Conservation (phyloP, 2,329 filamentous ascomycete species). For the Harringtonia lauricola region DNA sequence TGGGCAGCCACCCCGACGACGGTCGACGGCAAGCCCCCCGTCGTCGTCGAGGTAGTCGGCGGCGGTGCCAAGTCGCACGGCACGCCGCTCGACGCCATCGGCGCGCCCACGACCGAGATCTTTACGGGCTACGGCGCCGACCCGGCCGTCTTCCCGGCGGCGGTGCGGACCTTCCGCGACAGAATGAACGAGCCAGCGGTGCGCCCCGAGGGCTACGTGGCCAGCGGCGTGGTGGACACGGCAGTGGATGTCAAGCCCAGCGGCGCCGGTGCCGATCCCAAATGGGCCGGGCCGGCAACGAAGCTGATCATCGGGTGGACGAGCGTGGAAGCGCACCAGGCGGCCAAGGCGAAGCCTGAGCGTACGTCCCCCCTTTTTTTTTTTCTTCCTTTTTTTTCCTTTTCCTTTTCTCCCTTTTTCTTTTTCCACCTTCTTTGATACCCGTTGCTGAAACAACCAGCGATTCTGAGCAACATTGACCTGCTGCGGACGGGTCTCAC, state of each 20-base stretch:
- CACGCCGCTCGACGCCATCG: neutral
- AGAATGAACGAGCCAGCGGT: slow-evolving; percentile 3
- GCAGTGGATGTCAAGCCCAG: neutral
- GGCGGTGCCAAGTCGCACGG: neutral
- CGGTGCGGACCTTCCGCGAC: slow-evolving; percentile 9
- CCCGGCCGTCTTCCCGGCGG: slow-evolving; percentile 9
- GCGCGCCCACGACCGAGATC: slow-evolving; percentile 14
- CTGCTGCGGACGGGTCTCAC: slow-evolving; percentile 1
- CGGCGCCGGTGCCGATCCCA: neutral
- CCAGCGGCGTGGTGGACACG: slow-evolving; percentile 4
- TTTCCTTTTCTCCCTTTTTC: neutral
- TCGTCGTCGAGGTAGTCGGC: neutral
- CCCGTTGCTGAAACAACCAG: neutral
- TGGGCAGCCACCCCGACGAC: neutral
- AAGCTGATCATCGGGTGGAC: slow-evolving; percentile 15
- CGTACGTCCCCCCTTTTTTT: slow-evolving; percentile 1
- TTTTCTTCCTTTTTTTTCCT: neutral
- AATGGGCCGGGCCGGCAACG: slow-evolving; percentile 6
- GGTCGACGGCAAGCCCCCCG: neutral
- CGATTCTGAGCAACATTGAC: slow-evolving; percentile 3
- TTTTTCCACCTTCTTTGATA: neutral
- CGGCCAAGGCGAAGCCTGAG: slow-evolving; percentile 10
- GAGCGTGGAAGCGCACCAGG: slow-evolving; percentile 13
- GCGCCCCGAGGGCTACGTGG: slow-evolving; percentile 6
- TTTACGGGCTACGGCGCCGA: slow-evolving; percentile 15